Percentiles rank a stretch among this genome's conserved stretches.
These are phyloP conservation scores for Cystobasidium pallidum DNA, from an alignment of 1,284 basidiomycete species.

Conservation along the genomic window DNA sequence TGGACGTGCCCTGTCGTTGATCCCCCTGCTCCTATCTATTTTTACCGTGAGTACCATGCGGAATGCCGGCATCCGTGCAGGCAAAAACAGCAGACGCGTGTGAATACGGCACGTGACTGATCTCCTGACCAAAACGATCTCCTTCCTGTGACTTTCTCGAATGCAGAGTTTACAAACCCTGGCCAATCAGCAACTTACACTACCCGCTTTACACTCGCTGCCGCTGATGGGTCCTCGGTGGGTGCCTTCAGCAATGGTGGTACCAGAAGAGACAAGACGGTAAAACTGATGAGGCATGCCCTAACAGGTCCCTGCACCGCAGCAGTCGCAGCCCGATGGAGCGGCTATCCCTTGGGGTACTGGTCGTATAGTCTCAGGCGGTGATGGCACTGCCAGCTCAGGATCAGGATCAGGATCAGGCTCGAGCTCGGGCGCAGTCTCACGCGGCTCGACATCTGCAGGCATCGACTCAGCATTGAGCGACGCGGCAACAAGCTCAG, in stretches of 20 bases:
- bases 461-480: background rate
- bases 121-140: background rate
- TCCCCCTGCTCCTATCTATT: conserved; percentile 73
- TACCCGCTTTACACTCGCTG: conserved; percentile 76
- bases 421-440: conserved; percentile 16
- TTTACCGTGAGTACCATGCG: conserved; percentile 60
- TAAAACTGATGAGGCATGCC: too few species aligned
- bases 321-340: conserved; percentile 64
- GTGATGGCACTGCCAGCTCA: conserved; percentile 4
- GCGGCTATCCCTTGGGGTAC: conserved; percentile 69
- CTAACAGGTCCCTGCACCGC: conserved; percentile 30
- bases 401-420: conserved; percentile 24
- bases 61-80: background rate
- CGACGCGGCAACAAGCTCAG: background rate
- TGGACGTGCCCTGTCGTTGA: conserved; percentile 65
- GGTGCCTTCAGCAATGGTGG: too few species aligned
- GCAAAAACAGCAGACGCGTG: background rate
- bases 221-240: conserved; percentile 61
- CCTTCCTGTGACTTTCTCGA: conserved; percentile 43
- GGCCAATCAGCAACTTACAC: conserved; percentile 67
- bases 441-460: conserved; percentile 7
- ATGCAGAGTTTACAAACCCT: conserved; percentile 54
- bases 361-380: conserved; percentile 64
- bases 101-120: conserved; percentile 29
- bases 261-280: too few species aligned